These are phyloP conservation scores for Coemansia sp. DNA, from an alignment of 192 early-diverging fungal genomes.

Conservation along the genomic window DNA sequence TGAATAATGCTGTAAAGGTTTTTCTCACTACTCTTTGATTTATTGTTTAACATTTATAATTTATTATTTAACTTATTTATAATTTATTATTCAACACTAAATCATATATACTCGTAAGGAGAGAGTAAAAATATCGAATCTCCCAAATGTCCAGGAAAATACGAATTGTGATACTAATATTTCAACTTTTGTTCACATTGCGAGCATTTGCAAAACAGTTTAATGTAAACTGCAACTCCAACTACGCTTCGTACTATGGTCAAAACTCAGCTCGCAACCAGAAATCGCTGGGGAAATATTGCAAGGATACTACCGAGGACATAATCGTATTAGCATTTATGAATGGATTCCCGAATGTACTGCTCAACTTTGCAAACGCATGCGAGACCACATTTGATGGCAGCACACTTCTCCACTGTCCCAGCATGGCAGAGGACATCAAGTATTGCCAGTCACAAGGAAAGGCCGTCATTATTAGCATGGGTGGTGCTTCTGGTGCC, in stretches of 20 bases:
- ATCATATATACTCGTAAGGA: neutral
- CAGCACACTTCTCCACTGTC: conserved; percentile 60
- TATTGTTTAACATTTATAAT: conserved; percentile 4
- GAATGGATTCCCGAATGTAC: conserved; percentile 57
- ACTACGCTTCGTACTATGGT: conserved; percentile 51
- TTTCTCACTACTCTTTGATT: neutral
- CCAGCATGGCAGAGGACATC: conserved; percentile 61
- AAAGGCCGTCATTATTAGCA: conserved; percentile 61
- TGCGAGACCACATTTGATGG: conserved; percentile 61
- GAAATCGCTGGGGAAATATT: conserved; percentile 56
- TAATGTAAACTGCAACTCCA: conserved; percentile 44
- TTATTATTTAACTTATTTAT: conserved; percentile 1
- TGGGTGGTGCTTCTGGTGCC: conserved; percentile 67
- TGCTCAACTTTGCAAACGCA: conserved; percentile 64
- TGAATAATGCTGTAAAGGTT: neutral
- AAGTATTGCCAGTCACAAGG: conserved; percentile 66
- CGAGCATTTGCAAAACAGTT: conserved; percentile 19
- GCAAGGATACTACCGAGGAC: conserved; percentile 61
- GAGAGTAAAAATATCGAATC: neutral
- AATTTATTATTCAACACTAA: neutral
- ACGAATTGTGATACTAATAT: neutral
- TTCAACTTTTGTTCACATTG: neutral
- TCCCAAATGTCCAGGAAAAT: neutral
- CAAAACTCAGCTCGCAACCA: conserved; percentile 55
- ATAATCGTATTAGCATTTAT: conserved; percentile 65